Conservation (phyloP, 2,329 filamentous ascomycete species). For the Chaetoscypha palmicola region DNA sequence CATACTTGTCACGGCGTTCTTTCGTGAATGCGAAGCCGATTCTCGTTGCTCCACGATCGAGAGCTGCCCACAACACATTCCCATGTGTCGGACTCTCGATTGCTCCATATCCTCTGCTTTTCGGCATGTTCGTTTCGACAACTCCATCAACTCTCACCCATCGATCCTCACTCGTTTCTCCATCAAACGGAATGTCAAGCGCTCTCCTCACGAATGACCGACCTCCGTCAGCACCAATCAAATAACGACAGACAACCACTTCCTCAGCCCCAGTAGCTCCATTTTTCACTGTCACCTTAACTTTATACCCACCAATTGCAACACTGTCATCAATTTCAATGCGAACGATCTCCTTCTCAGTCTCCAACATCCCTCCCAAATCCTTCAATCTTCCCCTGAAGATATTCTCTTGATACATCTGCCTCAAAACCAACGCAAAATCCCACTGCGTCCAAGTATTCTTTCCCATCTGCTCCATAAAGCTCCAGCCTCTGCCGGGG, state of each 20-base stretch:
- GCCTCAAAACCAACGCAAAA: slow-evolving; percentile 46
- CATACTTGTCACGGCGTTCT: slow-evolving; percentile 34
- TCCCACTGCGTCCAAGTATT: slow-evolving; percentile 40
- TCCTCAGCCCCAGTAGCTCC: slow-evolving; percentile 26
- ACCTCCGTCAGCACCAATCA: slow-evolving; percentile 47
- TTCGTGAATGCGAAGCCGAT: slow-evolving; percentile 47
- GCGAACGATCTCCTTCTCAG: slow-evolving; percentile 16
- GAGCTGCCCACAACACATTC: slow-evolving; percentile 47
- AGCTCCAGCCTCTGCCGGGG: slow-evolving; percentile 41
- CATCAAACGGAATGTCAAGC: slow-evolving; percentile 43
- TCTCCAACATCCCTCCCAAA: slow-evolving; percentile 18
- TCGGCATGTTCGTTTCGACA: slow-evolving; percentile 35
- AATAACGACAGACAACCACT: slow-evolving; percentile 37
- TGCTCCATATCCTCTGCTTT: slow-evolving; percentile 39
- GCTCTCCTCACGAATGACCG: slow-evolving; percentile 41
- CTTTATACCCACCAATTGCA: slow-evolving; percentile 18
- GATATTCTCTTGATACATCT: slow-evolving; percentile 49
- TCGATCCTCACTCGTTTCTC: slow-evolving; percentile 41
- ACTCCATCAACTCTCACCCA: slow-evolving; percentile 47
- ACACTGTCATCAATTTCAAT: slow-evolving; percentile 18
- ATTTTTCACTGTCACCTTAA: slow-evolving; percentile 18
- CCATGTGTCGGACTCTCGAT: slow-evolving; percentile 47
- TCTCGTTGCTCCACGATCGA: slow-evolving; percentile 46
- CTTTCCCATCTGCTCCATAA: slow-evolving; percentile 44
- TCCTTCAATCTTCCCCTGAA: slow-evolving; percentile 37